Conservation (phyloP, 1,139 yeast genomes). For the Nadsonia commutata region DNA sequence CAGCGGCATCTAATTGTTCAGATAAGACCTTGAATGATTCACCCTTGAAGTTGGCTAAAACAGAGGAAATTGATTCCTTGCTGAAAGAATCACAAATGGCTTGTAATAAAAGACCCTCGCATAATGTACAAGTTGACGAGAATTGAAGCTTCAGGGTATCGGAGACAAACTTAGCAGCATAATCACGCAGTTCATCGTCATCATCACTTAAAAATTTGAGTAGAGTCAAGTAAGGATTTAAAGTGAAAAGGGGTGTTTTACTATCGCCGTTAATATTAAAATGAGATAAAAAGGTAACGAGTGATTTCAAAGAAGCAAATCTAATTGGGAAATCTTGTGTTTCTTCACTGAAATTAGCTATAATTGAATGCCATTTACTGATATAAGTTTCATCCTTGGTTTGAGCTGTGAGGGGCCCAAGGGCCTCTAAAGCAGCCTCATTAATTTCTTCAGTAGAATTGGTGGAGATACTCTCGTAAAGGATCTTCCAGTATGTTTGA, state of each 20-base stretch:
- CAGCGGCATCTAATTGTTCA: constrained; percentile 11
- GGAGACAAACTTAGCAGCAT: constrained; percentile 13
- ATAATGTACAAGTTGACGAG: constrained; percentile 18
- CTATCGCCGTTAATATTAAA: not conserved
- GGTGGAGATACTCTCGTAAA: constrained; percentile 18
- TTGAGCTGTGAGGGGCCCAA: constrained; percentile 31
- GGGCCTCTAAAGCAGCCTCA: constrained; percentile 33
- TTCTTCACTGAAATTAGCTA: constrained; percentile 27
- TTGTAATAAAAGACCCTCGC: constrained; percentile 16
- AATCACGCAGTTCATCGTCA: constrained; percentile 27
- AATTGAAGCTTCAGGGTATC: constrained; percentile 13
- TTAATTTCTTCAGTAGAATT: constrained; percentile 31
- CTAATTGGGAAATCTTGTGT: constrained; percentile 33
- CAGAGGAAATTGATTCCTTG: constrained; percentile 1
- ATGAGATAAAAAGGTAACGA: constrained; percentile 20
- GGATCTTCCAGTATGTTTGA: constrained; percentile 12
- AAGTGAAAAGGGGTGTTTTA: not conserved
- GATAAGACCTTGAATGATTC: constrained; percentile 1
- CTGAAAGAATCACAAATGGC: constrained; percentile 4
- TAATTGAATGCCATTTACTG: constrained; percentile 22
- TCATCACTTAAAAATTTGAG: constrained; percentile 42
- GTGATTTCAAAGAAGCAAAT: constrained; percentile 32
- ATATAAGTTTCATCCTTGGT: constrained; percentile 7
- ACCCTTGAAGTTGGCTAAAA: constrained; percentile 1
- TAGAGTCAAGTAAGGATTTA: constrained; percentile 19